These are phyloP conservation scores for Tricholoma bakamatsutake DNA, from an alignment of 768 basidiomycete genomes.

Conservation along the genomic window DNA sequence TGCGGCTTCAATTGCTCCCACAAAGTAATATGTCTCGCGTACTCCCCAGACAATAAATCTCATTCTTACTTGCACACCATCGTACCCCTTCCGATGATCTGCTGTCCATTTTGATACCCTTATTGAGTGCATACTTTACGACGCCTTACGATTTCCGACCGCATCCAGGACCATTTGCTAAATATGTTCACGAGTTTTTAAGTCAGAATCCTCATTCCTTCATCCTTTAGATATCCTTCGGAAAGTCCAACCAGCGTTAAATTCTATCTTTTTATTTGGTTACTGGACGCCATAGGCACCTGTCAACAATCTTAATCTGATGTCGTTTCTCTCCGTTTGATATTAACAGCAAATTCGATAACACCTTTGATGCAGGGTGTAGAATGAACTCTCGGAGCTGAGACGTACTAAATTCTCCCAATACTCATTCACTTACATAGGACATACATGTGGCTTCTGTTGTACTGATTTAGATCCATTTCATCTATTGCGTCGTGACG, in stretches of 20 bases:
- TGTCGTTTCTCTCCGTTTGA: too few relatives aligned
- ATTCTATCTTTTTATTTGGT: too few relatives aligned
- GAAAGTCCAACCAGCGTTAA: neutral
- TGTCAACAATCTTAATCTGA: too few relatives aligned
- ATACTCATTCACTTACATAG: too few relatives aligned
- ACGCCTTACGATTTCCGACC: neutral
- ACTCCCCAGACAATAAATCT: neutral
- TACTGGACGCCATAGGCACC: too few relatives aligned
- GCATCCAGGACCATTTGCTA: neutral
- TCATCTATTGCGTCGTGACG: conserved; percentile 34
- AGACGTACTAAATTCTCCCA: neutral
- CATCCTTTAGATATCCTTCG: neutral
- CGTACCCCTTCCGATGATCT: too few relatives aligned
- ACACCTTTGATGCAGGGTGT: too few relatives aligned
- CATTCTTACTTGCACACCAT: neutral
- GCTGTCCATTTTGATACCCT: neutral
- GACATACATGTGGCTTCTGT: neutral
- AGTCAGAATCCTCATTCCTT: neutral
- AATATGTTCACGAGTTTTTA: neutral
- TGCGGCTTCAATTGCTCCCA: neutral
- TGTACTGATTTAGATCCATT: neutral
- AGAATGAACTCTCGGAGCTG: neutral
- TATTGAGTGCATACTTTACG: neutral
- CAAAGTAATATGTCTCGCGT: neutral
- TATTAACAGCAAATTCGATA: too few relatives aligned